Base-by-base conservation (phyloP, 371 early-diverging fungal genomes). In the Lichtheimia hyalospora region DNA sequence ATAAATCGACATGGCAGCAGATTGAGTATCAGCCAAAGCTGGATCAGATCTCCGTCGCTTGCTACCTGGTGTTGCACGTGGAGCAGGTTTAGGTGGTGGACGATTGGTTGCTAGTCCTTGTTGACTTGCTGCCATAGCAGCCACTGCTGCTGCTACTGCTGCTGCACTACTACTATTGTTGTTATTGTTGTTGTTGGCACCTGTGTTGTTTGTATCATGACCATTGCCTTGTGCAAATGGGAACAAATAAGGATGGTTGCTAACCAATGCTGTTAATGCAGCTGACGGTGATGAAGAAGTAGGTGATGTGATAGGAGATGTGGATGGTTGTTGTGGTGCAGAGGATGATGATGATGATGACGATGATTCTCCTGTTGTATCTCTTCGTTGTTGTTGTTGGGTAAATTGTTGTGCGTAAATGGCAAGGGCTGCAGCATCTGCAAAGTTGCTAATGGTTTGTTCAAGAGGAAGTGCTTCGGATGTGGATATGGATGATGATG, bases 1-100 rank as follows among this genome's bases (percentile, higher is more conserved):
- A 55, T 80, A 80, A 20, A 77, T 77, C 1, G 69, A 72, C 73
- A 80, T 77, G 53, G 81, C 77, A 25, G 69, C 77, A 21, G 74
- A 70, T 54, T 79, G 80, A 0, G 80, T 79, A 24, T 76, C 73
- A 5, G 80, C 80, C 23, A 80, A 44, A 7, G 77, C 75, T 42
- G 73, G 75, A 49, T 80, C 77, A 10, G 75, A 73, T 34, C 77
- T 71, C 49, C 75, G 69, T 49, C 81, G 71, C 40, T 80, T 80
- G 8, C 67, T 62, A 25, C 70, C 66, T 16, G 61, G 43, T 15
- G 52, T 52, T n/a, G 62, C 53, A 24, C 62, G 58, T 13, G 63
- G 55, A 4, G 65, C 58, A 24, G 66, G 50, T 48, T 50, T 56
- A 43, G 49, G 55, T 34, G 10, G 44, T 25, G 46, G 50, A 18